Evolutionary conservation across 768 basidiomycete species (phyloP).

Genomic region (Tulasnella sp.): DNA sequence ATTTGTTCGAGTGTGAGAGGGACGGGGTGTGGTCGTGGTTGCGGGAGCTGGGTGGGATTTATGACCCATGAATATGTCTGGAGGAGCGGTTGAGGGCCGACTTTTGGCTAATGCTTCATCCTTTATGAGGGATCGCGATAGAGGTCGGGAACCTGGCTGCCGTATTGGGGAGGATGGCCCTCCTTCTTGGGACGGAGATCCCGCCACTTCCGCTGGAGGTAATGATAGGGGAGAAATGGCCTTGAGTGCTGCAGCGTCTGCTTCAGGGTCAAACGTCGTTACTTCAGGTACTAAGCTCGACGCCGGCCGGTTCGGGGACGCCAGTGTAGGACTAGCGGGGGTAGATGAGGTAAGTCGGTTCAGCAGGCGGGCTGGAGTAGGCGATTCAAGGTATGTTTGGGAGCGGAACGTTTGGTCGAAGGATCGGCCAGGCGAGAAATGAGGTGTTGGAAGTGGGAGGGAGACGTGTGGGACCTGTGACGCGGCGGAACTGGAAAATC

Average conservation of each 20-base stretch:
- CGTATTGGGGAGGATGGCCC: not conserved
- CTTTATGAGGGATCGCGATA: not conserved
- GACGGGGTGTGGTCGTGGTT: not conserved
- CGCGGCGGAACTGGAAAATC: not conserved
- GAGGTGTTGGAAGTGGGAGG: not conserved
- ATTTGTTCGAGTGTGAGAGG: not conserved
- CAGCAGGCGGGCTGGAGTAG: not conserved
- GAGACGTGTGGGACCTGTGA: not conserved
- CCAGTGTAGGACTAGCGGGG: not conserved
- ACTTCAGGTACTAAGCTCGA: not conserved
- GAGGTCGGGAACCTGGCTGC: not conserved
- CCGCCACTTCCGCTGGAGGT: not conserved
- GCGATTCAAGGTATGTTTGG: not conserved
- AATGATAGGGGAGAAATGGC: not conserved
- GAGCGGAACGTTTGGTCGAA: not conserved
- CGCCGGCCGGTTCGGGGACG: not conserved
- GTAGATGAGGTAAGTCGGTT: not conserved
- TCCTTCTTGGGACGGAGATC: not conserved
- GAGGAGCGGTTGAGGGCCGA: not conserved
- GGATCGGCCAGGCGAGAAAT: not conserved
- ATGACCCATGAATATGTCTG: not conserved
- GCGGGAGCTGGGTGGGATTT: not conserved
- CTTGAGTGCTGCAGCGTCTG: not conserved
- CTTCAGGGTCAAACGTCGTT: not conserved
- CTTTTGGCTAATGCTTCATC: not conserved